phyloP scores from a whole-genome alignment of 176 grass and related monocot genomes.

The Hordeum marinum region DNA sequence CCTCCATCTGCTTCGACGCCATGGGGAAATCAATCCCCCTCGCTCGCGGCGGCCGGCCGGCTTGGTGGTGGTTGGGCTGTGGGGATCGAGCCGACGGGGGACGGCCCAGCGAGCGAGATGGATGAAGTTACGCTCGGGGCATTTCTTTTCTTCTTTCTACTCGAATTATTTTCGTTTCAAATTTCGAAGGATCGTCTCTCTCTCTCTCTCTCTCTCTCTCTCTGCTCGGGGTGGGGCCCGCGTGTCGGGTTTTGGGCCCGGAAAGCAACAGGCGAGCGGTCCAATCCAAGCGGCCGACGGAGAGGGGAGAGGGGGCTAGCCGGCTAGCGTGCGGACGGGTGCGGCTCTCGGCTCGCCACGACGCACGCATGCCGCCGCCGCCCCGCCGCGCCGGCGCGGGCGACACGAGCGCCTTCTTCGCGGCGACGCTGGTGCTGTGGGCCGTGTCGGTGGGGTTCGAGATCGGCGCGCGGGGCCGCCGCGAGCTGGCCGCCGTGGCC shows the following conservation, averaged over 20 bases:
- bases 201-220: not conserved
- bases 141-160: not conserved
- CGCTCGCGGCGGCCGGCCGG: slow-evolving; percentile 14
- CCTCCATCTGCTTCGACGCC: slow-evolving; percentile 99
- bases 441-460: slow-evolving; percentile 64
- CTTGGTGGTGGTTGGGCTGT: slow-evolving; percentile 2
- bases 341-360: slow-evolving; percentile 35
- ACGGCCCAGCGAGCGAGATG: slow-evolving; percentile 9
- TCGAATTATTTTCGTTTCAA: not conserved
- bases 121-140: not conserved
- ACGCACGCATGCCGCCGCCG: slow-evolving; percentile 33
- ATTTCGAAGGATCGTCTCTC: not conserved
- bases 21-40: slow-evolving; percentile 18
- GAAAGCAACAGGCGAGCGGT: not conserved
- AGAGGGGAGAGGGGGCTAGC: not conserved
- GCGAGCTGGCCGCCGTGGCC: slow-evolving; percentile 53
- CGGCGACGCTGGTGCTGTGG: slow-evolving; percentile 78
- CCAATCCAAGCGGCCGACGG: not conserved
- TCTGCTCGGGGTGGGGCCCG: not conserved
- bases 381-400: slow-evolving; percentile 36
- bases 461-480: slow-evolving; percentile 50
- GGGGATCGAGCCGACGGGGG: slow-evolving; percentile 11
- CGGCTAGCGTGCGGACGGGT: not conserved
- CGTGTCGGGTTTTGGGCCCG: not conserved
- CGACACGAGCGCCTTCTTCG: slow-evolving; percentile 58